Percentiles rank a stretch among this genome's conserved stretches.
phyloP scores from a whole-genome alignment of 169 alveolate genomes.

The Eimeria tenella region DNA sequence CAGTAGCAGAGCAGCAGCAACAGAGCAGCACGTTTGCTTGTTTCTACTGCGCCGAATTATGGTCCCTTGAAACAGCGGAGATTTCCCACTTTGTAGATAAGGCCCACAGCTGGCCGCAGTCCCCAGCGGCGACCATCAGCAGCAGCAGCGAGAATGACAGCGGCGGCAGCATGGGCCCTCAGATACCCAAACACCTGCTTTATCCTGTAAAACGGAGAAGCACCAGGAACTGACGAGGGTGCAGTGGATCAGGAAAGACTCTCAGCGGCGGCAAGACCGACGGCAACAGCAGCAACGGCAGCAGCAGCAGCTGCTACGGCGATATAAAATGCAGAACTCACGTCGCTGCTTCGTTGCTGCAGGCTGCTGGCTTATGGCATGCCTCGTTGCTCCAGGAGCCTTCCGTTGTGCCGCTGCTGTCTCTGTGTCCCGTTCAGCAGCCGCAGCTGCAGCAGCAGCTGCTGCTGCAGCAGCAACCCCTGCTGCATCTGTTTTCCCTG shows the following conservation, averaged over 20 bases:
- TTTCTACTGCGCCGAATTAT: not conserved
- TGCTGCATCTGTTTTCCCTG: not conserved
- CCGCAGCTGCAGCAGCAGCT: not conserved
- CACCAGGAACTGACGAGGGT: too few species aligned
- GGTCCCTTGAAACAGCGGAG: not conserved
- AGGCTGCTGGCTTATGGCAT: constrained; percentile 62
- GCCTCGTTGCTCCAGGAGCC: constrained; percentile 32
- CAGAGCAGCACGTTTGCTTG: not conserved
- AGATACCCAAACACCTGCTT: not conserved
- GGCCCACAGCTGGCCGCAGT: not conserved
- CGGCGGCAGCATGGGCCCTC: constrained; percentile 12
- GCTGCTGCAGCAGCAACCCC: not conserved
- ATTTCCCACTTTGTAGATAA: not conserved
- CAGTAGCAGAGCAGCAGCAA: not conserved
- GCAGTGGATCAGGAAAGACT: not conserved
- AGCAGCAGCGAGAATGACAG: not conserved
- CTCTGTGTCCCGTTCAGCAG: not conserved
- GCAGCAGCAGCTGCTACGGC: constrained; percentile 22
- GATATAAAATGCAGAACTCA: not conserved
- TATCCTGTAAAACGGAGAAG: too few species aligned
- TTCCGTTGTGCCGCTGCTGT: not conserved
- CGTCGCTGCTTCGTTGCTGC: constrained; percentile 47
- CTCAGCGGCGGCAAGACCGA: not conserved
- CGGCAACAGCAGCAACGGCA: not conserved
- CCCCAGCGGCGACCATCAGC: not conserved